Evolutionary conservation across 176 grass and related monocot genomes (phyloP), one percentile per base, ranked within the genome.

Genomic region (Saccharum officinarum): DNA sequence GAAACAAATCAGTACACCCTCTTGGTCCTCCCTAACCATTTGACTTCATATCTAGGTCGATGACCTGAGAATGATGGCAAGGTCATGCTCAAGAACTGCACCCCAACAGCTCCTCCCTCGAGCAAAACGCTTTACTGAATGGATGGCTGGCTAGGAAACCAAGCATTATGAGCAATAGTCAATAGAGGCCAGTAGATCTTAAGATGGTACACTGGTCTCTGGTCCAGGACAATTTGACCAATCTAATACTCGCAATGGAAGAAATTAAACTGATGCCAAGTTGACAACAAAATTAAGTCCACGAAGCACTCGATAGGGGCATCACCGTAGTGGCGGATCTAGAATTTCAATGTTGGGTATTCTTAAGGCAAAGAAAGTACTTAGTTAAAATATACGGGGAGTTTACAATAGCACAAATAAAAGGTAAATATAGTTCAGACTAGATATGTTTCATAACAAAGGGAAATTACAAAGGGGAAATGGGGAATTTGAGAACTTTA

Each of bases 221-320:
- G 13, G 22, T 34, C 10, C 45, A 69, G 28, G 10, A 1, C 10
- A 75, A 78, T 64, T 69, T 6, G 62, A 23, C 70, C 6, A 84
- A 73, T 72, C 7, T 38, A 50, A 57, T 41, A 39, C 20, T 77
- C n/a, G 25, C 12, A n/a, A 8, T 50, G 33, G 22, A 72, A 39
- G 5, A 41, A 45, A 66, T 28, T 25, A 66, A 68, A 34, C 67
- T 23, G 50, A 31, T 34, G 54, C 2, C 73, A 87, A 49, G n/a
- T 61, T 45, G 38, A 62, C 23, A 71, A 40, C 73, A 47, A 28
- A 33, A 70, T 22, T 36, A 88, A 63, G 69, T 80, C 44, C n/a
- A 62, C 23, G 4, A 62, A 25, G n/a, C 59, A 62, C n/a, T 62
- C 9, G 1, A 62, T 61, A 61, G n/a, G n/a, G 57, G 57, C 3